Percentiles rank a stretch among this genome's conserved stretches.
Conservation (phyloP, 768 basidiomycete species). For the Lactifluus pinguis region DNA sequence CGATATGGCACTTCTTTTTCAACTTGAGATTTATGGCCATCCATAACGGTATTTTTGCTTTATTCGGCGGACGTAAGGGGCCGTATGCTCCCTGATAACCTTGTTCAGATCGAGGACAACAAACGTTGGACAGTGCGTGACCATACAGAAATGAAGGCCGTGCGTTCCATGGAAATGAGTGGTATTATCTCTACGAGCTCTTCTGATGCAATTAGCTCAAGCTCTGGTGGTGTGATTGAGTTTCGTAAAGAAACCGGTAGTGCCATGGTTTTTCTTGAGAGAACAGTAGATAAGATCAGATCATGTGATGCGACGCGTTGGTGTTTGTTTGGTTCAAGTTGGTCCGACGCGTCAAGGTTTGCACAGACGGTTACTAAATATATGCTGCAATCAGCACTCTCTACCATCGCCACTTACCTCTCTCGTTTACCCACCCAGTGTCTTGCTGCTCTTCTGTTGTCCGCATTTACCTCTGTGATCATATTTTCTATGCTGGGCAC, state of each 20-base stretch:
- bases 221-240: constrained; percentile 74
- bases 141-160: constrained; percentile 81
- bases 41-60: constrained; percentile 88
- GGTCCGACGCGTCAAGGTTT: not conserved
- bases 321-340: constrained; percentile 17
- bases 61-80: constrained; percentile 81
- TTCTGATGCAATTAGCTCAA: constrained; percentile 83
- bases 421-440: not conserved
- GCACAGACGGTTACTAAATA: not conserved
- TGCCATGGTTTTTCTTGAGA: constrained; percentile 43
- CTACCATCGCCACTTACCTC: not conserved
- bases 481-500: constrained; percentile 41
- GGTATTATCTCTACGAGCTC: constrained; percentile 81
- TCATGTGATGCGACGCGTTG: constrained; percentile 28
- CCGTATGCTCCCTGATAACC: constrained; percentile 75
- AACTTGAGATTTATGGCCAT: constrained; percentile 89
- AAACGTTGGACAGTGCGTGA: not conserved
- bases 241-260: constrained; percentile 61
- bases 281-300: not conserved
- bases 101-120: not conserved
- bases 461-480: not conserved
- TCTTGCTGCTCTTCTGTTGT: not conserved
- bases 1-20: constrained; percentile 91
- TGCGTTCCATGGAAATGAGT: constrained; percentile 81
- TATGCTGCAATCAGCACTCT: not conserved